A percentile compares a stretch with the other conserved stretches of the same genome.
These are phyloP conservation scores for Monosporascus sp. DNA, from an alignment of 2,329 filamentous ascomycete genomes.

Conservation along the genomic window DNA sequence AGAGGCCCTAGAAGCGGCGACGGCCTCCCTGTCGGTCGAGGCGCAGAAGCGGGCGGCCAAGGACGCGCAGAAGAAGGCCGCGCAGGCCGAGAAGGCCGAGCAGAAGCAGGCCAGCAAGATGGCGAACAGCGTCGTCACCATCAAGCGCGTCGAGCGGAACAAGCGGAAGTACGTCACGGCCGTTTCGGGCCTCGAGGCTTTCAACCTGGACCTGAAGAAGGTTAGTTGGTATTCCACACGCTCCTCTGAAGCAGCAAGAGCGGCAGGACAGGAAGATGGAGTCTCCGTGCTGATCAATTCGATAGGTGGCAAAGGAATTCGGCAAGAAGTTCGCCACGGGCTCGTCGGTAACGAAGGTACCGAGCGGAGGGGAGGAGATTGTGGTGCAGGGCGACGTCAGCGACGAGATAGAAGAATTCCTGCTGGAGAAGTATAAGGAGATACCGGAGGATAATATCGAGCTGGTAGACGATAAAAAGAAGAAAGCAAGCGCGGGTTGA, in stretches of 20 bases:
- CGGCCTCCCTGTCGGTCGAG: constrained; percentile 80
- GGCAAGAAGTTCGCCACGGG: constrained; percentile 99
- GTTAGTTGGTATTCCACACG: constrained; percentile 13
- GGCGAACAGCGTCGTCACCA: constrained; percentile 74
- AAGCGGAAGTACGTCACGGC: constrained; percentile 97
- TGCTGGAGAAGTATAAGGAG: constrained; percentile 81
- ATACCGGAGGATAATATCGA: constrained; percentile 96
- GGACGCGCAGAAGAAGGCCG: constrained; percentile 93
- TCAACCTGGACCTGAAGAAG: constrained; percentile 92
- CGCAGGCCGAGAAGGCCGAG: constrained; percentile 85
- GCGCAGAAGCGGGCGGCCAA: constrained; percentile 93
- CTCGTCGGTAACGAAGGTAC: constrained; percentile 82
- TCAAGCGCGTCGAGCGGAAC: constrained; percentile 97
- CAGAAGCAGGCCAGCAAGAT: constrained; percentile 77
- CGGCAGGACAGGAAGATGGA: too few species aligned
- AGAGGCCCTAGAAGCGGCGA: constrained; percentile 80
- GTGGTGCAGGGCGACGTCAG: constrained; percentile 96
- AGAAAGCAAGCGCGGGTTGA: constrained; percentile 38
- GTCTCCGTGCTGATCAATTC: too few species aligned
- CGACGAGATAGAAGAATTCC: constrained; percentile 87
- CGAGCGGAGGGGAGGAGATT: constrained; percentile 87
- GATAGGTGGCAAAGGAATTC: constrained; percentile 74
- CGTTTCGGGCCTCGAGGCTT: constrained; percentile 83
- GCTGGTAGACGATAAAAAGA: constrained; percentile 92
- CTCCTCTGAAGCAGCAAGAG: too few species aligned